Conservation (phyloP, 805 yeast genomes). For the Wickerhamomyces silvicola region DNA sequence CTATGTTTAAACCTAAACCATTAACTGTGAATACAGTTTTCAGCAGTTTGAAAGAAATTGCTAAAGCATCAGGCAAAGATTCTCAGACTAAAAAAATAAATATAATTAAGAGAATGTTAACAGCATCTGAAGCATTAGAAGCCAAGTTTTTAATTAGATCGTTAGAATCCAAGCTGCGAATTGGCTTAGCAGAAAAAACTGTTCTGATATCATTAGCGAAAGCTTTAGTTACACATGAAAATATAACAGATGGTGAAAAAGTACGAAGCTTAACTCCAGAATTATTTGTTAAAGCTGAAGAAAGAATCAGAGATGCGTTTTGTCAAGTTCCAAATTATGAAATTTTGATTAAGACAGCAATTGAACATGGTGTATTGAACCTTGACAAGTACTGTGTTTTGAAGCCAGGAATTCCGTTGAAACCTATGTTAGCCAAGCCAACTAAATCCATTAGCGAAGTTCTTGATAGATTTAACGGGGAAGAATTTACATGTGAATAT, state of each 20-base stretch:
- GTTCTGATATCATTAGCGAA: slow-evolving; percentile 80
- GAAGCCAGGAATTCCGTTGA: slow-evolving; percentile 89
- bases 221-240: slow-evolving; percentile 66
- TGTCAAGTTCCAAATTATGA: slow-evolving; percentile 90
- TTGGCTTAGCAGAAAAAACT: slow-evolving; percentile 91
- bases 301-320: slow-evolving; percentile 74
- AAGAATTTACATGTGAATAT: slow-evolving; percentile 89
- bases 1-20: slow-evolving; percentile 90
- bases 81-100: slow-evolving; percentile 76
- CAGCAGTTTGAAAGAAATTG: slow-evolving; percentile 66
- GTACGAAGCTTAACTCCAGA: slow-evolving; percentile 30
- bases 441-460: slow-evolving; percentile 92
- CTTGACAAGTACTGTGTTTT: slow-evolving; percentile 63
- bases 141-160: slow-evolving; percentile 89
- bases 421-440: slow-evolving; percentile 98
- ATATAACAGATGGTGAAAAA: slow-evolving; percentile 23
- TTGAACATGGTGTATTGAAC: slow-evolving; percentile 61
- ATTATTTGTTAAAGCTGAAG: slow-evolving; percentile 60
- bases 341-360: slow-evolving; percentile 57
- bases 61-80: slow-evolving; percentile 69
- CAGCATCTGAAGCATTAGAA: slow-evolving; percentile 80
- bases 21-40: slow-evolving; percentile 72
- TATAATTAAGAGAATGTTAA: slow-evolving; percentile 74
- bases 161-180: slow-evolving; percentile 86
- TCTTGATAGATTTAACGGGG: slow-evolving; percentile 78